Evolutionary conservation across 2,329 filamentous ascomycete genomes (phyloP).

Genomic region (Nigrospora sphaerica): DNA sequence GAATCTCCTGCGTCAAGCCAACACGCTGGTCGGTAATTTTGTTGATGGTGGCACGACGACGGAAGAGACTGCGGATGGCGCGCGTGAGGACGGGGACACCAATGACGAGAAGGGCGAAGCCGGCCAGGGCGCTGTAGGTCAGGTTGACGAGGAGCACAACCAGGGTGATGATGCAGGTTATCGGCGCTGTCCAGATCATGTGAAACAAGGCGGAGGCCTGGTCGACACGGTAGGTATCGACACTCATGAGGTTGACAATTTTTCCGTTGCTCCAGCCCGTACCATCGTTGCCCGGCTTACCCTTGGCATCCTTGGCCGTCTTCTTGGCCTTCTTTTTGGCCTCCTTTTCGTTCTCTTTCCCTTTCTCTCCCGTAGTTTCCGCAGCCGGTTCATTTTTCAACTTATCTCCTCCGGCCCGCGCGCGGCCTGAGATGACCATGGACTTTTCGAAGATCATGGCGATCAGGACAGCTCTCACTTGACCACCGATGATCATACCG

Average conservation of each 20-base stretch:
- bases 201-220: constrained; percentile 86
- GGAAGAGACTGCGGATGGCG: constrained; percentile 71
- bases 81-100: constrained; percentile 70
- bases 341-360: constrained; percentile 38
- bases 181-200: constrained; percentile 79
- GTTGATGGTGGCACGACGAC: constrained; percentile 74
- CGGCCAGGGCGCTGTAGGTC: constrained; percentile 81
- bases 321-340: constrained; percentile 31
- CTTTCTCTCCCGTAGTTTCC: constrained; percentile 35
- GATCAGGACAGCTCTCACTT: constrained; percentile 75
- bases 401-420: constrained; percentile 67
- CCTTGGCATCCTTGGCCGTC: constrained; percentile 28
- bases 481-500: constrained; percentile 86
- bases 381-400: constrained; percentile 29
- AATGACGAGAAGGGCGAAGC: constrained; percentile 75
- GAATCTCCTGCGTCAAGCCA: constrained; percentile 83
- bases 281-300: constrained; percentile 47
- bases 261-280: constrained; percentile 88
- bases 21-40: constrained; percentile 91
- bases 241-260: constrained; percentile 89
- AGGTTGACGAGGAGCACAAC: constrained; percentile 79
- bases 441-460: constrained; percentile 87
- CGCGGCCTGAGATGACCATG: constrained; percentile 80
- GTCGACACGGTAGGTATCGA: constrained; percentile 89
- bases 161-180: constrained; percentile 72